These are phyloP conservation scores for Ambrosiella xylebori DNA, from an alignment of 2,329 filamentous ascomycete genomes.

Conservation along the genomic window DNA sequence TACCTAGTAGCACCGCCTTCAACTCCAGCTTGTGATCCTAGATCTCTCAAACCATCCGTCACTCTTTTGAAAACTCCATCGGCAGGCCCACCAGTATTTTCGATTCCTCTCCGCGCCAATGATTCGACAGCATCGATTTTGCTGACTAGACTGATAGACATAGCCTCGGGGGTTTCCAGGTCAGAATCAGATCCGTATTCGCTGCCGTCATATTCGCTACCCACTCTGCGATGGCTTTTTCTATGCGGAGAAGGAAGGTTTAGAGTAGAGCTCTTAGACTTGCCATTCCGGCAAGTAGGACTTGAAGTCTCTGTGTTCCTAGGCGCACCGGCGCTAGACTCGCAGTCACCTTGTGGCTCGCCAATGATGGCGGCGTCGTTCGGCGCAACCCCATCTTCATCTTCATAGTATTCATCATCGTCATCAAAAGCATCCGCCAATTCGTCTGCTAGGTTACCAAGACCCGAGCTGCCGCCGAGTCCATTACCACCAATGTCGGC, in stretches of 20 bases:
- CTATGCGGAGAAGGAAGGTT: slow-evolving; percentile 27
- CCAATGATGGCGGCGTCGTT: slow-evolving; percentile 23
- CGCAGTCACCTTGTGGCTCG: slow-evolving; percentile 22
- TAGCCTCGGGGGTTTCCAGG: slow-evolving; percentile 44
- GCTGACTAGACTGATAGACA: slow-evolving; percentile 47
- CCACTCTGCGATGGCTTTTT: slow-evolving; percentile 32
- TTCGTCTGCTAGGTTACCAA: slow-evolving; percentile 69
- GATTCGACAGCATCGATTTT: slow-evolving; percentile 59
- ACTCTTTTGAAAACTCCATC: slow-evolving; percentile 53
- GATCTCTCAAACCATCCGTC: slow-evolving; percentile 49
- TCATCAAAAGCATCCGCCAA: slow-evolving; percentile 56
- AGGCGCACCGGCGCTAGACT: background rate
- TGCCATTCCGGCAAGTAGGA: slow-evolving; percentile 14
- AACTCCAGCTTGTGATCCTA: slow-evolving; percentile 56
- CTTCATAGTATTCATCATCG: slow-evolving; percentile 39
- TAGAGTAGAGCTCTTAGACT: slow-evolving; percentile 25
- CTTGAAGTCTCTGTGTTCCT: slow-evolving; percentile 4
- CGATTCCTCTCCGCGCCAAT: slow-evolving; percentile 46
- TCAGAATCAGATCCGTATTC: slow-evolving; percentile 60
- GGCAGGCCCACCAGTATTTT: slow-evolving; percentile 44
- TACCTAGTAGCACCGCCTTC: slow-evolving; percentile 57
- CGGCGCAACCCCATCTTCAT: slow-evolving; percentile 18
- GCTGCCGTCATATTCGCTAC: slow-evolving; percentile 51
- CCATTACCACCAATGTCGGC: slow-evolving; percentile 25
- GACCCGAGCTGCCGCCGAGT: slow-evolving; percentile 31